Conservation (phyloP, 2,329 filamentous ascomycete genomes). For the Phaeosphaeria sp. region DNA sequence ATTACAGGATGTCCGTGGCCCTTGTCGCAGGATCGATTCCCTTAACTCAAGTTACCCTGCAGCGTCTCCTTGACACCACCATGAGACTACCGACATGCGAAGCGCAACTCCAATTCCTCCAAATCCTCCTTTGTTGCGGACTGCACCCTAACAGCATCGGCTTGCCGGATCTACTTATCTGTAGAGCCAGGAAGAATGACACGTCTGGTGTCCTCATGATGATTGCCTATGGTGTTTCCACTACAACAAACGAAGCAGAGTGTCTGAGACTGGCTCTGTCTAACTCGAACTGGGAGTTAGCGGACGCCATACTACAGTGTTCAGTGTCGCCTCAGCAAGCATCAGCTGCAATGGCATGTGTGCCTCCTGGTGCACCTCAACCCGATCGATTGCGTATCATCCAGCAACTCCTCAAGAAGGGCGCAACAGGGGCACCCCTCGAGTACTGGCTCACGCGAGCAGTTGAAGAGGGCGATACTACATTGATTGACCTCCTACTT, state of each 20-base stretch:
- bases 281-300: constrained; percentile 38
- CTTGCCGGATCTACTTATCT: constrained; percentile 37
- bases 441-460: constrained; percentile 34
- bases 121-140: constrained; percentile 44
- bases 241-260: constrained; percentile 36
- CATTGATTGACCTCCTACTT: constrained; percentile 38
- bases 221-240: constrained; percentile 38
- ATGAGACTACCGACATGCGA: constrained; percentile 36
- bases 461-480: constrained; percentile 36
- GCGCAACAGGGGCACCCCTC: constrained; percentile 36
- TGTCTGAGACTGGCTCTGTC: constrained; percentile 34
- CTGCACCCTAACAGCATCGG: constrained; percentile 33
- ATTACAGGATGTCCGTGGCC: constrained; percentile 37
- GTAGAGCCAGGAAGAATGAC: constrained; percentile 35
- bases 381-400: constrained; percentile 36
- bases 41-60: constrained; percentile 30
- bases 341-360: constrained; percentile 29
- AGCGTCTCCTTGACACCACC: constrained; percentile 36
- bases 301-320: constrained; percentile 32
- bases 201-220: constrained; percentile 39
- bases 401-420: constrained; percentile 31
- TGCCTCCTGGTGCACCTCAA: constrained; percentile 27
- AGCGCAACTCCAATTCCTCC: constrained; percentile 37
- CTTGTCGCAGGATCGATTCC: constrained; percentile 36
- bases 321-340: constrained; percentile 34